Percentiles rank a stretch among this genome's conserved stretches.
These are phyloP conservation scores for Phytophthora gonapodyides DNA, from an alignment of 352 stramenopile genomes.

Conservation along the genomic window DNA sequence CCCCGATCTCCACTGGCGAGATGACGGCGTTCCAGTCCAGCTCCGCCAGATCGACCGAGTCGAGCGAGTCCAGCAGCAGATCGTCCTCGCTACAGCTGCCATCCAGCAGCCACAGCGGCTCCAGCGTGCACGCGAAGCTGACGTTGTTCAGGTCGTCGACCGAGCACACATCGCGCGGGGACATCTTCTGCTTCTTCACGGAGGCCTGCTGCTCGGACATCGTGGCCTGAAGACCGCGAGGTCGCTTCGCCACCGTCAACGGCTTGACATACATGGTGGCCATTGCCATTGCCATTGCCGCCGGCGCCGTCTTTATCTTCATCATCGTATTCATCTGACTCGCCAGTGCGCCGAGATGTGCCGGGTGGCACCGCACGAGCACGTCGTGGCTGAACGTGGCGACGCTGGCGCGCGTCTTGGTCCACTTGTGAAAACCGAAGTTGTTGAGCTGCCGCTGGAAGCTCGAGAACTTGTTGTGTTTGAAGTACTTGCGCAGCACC, in stretches of 20 bases:
- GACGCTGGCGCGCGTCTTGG: constrained; percentile 62
- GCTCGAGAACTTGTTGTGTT: constrained; percentile 88
- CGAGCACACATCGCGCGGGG: constrained; percentile 14
- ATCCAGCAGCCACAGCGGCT: constrained; percentile 8
- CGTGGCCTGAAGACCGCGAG: constrained; percentile 1
- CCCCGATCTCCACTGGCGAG: background rate
- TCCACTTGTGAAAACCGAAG: constrained; percentile 90
- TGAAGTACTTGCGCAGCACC: constrained; percentile 84
- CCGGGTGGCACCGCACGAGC: constrained; percentile 51
- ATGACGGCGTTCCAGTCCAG: constrained; percentile 24
- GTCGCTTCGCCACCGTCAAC: constrained; percentile 11
- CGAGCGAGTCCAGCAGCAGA: constrained; percentile 9
- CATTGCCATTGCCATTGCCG: background rate
- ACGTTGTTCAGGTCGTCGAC: constrained; percentile 7
- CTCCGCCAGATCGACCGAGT: constrained; percentile 21
- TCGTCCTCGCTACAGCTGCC: constrained; percentile 8
- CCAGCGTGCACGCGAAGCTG: background rate
- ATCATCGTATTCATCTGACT: constrained; percentile 20
- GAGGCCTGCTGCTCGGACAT: background rate
- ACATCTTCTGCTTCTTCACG: constrained; percentile 28
- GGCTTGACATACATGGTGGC: background rate
- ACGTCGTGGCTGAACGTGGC: constrained; percentile 71
- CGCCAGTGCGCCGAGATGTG: constrained; percentile 14
- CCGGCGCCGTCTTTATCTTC: background rate
- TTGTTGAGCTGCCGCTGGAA: constrained; percentile 93